Base-by-base conservation (phyloP, 2,329 filamentous ascomycete species). In the Penicillium polonicum region DNA sequence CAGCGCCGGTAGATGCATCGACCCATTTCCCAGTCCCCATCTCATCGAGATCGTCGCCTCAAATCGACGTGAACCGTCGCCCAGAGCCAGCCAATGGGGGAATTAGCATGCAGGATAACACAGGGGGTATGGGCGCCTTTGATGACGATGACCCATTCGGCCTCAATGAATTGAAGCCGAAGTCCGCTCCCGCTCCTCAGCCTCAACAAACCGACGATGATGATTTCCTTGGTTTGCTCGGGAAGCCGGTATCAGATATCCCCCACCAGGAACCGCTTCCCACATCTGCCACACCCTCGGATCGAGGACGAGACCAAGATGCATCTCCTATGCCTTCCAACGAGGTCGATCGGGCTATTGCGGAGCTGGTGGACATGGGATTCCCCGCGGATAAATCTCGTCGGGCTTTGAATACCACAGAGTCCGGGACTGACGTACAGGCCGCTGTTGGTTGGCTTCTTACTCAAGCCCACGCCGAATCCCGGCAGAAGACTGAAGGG, bases 311-410 rank as follows among this genome's bases (percentile, higher is more conserved):
- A 15, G 61, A 60, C 17, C 55, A 52, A 23, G 44, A 58, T 48
- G 56, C 58, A 39, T 65, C 68, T 23, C 67, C 67, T 3, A 69
- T 66, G 48, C 68, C 73, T 2, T 67, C 67, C 2, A 78, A 78
- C 66, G 85, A 85, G 1, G 87, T 88, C 57, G 91, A 96, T 69
- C 85, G 84, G 64, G 90, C 92, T 10, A 85, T 97, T 27, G 91
- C 90, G 10, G 91, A 97, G 72, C 79, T 99, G 27, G 86, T 97
- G 3, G 93, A 97, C 65, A 97, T 97, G 85, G 94, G 94, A 0
- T 99, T 99, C 67, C 86, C 91, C 0, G 83, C 87, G 0, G 90
- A 96, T 58, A 91, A 92, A 68, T 89, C 94, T n/a, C 83, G 84
- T 53, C 82, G 88, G 61, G 94, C 92, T 5, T 76, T 99, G 41